Evolutionary conservation across 805 yeast genomes (phyloP).

Genomic region (Cyberlindnera veronae): DNA sequence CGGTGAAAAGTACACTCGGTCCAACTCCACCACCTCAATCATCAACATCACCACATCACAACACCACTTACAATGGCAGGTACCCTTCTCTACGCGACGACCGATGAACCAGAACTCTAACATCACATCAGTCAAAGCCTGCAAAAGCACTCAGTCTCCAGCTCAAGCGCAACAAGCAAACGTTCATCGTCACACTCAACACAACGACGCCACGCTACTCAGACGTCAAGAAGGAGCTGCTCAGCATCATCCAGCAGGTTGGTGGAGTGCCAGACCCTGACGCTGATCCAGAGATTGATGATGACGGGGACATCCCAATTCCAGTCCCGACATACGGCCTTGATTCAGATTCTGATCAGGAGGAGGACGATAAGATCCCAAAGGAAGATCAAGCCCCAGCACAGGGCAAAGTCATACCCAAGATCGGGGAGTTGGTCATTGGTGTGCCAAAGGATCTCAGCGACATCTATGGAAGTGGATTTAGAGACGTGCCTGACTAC

Average conservation of each 20-base stretch:
- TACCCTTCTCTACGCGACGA: too few species aligned
- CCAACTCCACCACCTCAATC: too few species aligned
- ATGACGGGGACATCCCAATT: conserved; percentile 34
- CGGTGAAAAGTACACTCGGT: too few species aligned
- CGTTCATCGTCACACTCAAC: conserved; percentile 30
- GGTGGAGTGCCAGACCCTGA: conserved; percentile 42
- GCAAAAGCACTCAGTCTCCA: conserved; percentile 17
- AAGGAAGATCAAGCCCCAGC: conserved; percentile 8
- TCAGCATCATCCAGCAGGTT: conserved; percentile 38
- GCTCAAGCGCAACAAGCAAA: conserved; percentile 34
- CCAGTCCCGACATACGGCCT: conserved; percentile 31
- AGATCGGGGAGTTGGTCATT: conserved; percentile 12
- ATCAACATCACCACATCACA: too few species aligned
- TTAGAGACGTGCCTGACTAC: conserved; percentile 16
- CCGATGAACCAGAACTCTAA: too few species aligned
- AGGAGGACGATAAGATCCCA: conserved; percentile 18
- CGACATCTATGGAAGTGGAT: conserved; percentile 22
- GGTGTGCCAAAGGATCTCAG: conserved; percentile 21
- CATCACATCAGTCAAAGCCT: conserved; percentile 8
- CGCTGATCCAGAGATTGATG: conserved; percentile 24
- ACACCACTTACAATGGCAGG: too few species aligned
- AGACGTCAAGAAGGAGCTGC: conserved; percentile 31
- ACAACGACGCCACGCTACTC: conserved; percentile 22
- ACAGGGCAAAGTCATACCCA: conserved; percentile 13
- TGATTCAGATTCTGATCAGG: conserved; percentile 30